Evolutionary conservation across 2,329 filamentous ascomycete species (phyloP), one percentile per base, ranked within the genome.

Genomic region (Xylariaceae sp.): DNA sequence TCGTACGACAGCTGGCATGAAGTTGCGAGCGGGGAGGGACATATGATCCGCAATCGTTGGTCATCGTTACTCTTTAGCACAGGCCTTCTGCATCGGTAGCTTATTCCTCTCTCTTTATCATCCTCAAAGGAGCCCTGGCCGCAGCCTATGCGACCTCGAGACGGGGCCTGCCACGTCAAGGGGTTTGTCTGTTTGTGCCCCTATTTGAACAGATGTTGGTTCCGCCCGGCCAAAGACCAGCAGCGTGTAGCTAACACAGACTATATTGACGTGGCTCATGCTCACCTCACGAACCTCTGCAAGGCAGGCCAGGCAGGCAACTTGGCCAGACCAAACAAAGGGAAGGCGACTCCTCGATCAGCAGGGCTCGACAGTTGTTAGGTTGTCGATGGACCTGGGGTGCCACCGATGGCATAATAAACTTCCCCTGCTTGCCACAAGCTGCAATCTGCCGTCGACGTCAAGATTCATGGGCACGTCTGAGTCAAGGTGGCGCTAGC

Each of bases 101-200:
- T 52, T 40, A 44, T 50, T 51, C 50, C 43, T 48, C 46, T 46
- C 41, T 46, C 40, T 41, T 39, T 51, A 50, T n/a, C n/a, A n/a
- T n/a, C n/a, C n/a, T n/a, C n/a, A 53, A 54, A 52, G 47, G 50
- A 52, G 46, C 50, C 35, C 46, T 49, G 53, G 50, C 50, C 54
- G 47, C 48, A 47, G 36, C 41, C 31, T 31, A 44, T 44, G 41
- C 50, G 48, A 50, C 45, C 54, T 52, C 42, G 43, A 39, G 36
- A 53, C 52, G 53, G 52, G 44, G 51, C 54, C 50, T 55, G 55
- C 56, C 56, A 59, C 56, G 56, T 59, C 56, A 56, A 56, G 44
- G 50, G 45, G 38, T 48, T 44, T 44, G 44, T n/a, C n/a, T n/a
- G n/a, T n/a, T 45, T 51, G 45, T 56, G 46, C 50, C 50, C 51